These are phyloP conservation scores for Zygoascus tannicola DNA, from an alignment of 805 yeast genomes.

Conservation along the genomic window DNA sequence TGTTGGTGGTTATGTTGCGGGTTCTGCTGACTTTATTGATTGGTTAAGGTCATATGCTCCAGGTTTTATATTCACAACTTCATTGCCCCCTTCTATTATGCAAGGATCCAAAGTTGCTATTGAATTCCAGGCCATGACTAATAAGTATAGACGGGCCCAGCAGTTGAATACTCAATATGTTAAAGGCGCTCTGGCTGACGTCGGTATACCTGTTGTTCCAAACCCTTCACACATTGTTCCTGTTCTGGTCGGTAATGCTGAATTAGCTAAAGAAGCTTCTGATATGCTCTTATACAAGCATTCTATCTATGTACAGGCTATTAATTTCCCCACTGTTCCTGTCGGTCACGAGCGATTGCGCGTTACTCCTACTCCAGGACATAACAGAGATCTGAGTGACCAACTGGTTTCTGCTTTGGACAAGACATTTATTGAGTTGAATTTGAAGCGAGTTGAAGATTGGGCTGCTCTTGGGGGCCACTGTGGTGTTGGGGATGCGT, in stretches of 20 bases:
- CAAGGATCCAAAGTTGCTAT: conserved; percentile 89
- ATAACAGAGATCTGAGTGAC: conserved; percentile 65
- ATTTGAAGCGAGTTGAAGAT: conserved; percentile 62
- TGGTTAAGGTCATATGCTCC: conserved; percentile 96
- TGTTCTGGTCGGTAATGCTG: conserved; percentile 88
- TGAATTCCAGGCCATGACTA: conserved; percentile 68
- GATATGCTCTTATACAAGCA: conserved; percentile 78
- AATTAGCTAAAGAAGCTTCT: conserved; percentile 82
- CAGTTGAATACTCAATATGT: conserved; percentile 81
- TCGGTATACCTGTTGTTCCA: conserved; percentile 92
- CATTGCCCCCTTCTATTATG: conserved; percentile 96
- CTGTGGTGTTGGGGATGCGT: conserved; percentile 72
- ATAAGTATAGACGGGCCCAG: conserved; percentile 71
- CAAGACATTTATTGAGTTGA: conserved; percentile 65
- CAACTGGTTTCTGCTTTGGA: conserved; percentile 71
- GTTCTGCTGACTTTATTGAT: conserved; percentile 70
- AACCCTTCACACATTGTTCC: conserved; percentile 98
- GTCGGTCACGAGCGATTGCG: conserved; percentile 93
- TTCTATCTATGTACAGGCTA: conserved; percentile 92
- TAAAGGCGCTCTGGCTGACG: conserved; percentile 53
- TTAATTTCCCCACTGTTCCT: conserved; percentile 96
- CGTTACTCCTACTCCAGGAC: conserved; percentile 99
- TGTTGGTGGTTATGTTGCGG: conserved; percentile 97
- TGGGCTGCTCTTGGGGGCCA: conserved; percentile 82
- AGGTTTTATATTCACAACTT: conserved; percentile 94